Evolutionary conservation across 148 eudicot species (phyloP).

Genomic region (Tetragonia tetragonoides): DNA sequence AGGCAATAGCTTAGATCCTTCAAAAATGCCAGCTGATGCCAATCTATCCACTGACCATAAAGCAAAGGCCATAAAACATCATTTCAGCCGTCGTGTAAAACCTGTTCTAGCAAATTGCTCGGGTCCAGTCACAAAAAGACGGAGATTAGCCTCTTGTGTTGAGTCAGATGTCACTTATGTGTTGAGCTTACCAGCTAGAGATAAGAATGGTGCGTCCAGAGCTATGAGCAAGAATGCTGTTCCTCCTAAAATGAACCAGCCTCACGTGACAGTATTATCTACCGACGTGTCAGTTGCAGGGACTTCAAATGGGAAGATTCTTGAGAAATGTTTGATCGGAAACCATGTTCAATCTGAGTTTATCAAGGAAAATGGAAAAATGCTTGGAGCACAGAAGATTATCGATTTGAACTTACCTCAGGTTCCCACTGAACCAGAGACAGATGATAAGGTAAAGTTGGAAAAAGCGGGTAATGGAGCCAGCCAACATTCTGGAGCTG

Average conservation of each 20-base stretch:
- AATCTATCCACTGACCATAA: slow-evolving; percentile 21
- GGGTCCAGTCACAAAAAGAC: slow-evolving; percentile 26
- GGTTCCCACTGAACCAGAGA: slow-evolving; percentile 27
- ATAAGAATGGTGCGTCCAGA: slow-evolving; percentile 16
- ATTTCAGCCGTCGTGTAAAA: slow-evolving; percentile 35
- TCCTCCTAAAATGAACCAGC: slow-evolving; percentile 22
- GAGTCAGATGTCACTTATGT: slow-evolving; percentile 25
- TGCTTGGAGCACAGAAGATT: slow-evolving; percentile 12
- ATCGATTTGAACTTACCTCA: slow-evolving; percentile 40
- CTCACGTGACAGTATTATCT: slow-evolving; percentile 14
- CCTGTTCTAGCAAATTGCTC: slow-evolving; percentile 17
- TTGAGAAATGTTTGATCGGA: neutral
- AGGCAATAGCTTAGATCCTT: slow-evolving; percentile 8
- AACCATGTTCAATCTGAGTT: neutral
- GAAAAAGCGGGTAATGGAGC: neutral
- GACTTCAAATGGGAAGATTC: slow-evolving; percentile 17
- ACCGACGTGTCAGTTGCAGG: slow-evolving; percentile 3
- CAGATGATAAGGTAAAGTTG: slow-evolving; percentile 8
- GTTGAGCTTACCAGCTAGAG: slow-evolving; percentile 34
- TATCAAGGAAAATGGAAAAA: slow-evolving; percentile 12
- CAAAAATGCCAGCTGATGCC: slow-evolving; percentile 12
- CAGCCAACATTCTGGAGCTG: neutral
- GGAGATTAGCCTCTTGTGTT: slow-evolving; percentile 29
- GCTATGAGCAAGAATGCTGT: slow-evolving; percentile 9
- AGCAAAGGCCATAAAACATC: slow-evolving; percentile 37